These are phyloP conservation scores for Zhuliangozyma blackwelliae DNA, from an alignment of 1,139 yeast genomes.

Conservation along the genomic window DNA sequence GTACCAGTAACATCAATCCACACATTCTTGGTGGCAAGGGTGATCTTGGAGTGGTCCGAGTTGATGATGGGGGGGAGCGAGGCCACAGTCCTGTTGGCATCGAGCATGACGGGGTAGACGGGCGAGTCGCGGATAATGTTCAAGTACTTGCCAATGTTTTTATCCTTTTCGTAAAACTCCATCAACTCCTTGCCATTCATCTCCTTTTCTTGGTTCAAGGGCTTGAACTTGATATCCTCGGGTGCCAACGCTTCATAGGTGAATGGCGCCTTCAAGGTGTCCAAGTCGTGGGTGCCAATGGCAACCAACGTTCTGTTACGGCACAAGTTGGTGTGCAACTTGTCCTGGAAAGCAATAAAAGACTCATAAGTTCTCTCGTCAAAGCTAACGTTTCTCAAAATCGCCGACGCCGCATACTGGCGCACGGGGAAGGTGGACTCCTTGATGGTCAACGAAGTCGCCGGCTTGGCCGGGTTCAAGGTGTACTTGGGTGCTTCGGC, in stretches of 20 bases:
- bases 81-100: constrained; percentile 71
- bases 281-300: constrained; percentile 96
- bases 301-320: constrained; percentile 97
- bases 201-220: constrained; percentile 77
- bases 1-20: constrained; percentile 95
- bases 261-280: constrained; percentile 77
- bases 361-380: constrained; percentile 86
- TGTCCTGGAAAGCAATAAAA: constrained; percentile 93
- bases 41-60: constrained; percentile 84
- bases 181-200: constrained; percentile 76
- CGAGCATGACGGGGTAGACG: constrained; percentile 86
- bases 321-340: constrained; percentile 90
- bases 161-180: constrained; percentile 89
- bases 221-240: constrained; percentile 69
- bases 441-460: constrained; percentile 65
- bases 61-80: constrained; percentile 97
- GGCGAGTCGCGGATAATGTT: constrained; percentile 87
- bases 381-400: constrained; percentile 77
- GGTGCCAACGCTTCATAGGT: constrained; percentile 86
- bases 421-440: constrained; percentile 70
- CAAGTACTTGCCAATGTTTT: constrained; percentile 82
- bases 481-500: constrained; percentile 61
- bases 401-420: constrained; percentile 93
- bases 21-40: constrained; percentile 78
- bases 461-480: constrained; percentile 57